A percentile compares a stretch with the other conserved stretches of the same genome.
Evolutionary conservation across 2,329 filamentous ascomycete species (phyloP).

Genomic region (Endoconidiophora polonica): DNA sequence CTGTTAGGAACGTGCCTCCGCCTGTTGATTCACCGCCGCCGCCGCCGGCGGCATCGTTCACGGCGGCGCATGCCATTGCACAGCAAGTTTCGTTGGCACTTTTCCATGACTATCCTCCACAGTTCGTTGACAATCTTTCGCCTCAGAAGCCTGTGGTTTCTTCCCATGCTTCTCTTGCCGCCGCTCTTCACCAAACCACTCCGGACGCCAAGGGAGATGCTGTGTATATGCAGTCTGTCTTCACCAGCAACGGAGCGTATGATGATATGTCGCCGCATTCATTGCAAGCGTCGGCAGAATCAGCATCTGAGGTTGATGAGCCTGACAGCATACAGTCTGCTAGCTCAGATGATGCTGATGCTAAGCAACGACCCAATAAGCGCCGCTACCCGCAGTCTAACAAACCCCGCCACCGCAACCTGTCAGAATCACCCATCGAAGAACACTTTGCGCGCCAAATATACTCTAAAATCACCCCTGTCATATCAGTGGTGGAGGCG

Average conservation of each 20-base stretch:
- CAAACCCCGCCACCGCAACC: not conserved
- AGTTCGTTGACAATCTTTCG: too few species aligned
- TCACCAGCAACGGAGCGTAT: too few species aligned
- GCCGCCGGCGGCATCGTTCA: not conserved
- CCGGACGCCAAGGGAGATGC: too few species aligned
- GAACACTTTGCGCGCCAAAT: not conserved
- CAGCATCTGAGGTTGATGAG: slow-evolving; percentile 8
- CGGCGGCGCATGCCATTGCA: not conserved
- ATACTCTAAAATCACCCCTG: not conserved
- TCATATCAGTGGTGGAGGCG: not conserved
- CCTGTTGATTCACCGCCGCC: slow-evolving; percentile 9
- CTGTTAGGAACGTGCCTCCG: not conserved
- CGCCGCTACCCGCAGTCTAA: not conserved
- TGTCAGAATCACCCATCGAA: not conserved
- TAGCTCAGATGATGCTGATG: not conserved
- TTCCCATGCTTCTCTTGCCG: too few species aligned
- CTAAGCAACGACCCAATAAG: not conserved
- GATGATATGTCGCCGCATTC: slow-evolving; percentile 1
- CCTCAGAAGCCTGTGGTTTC: too few species aligned
- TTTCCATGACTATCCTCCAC: too few species aligned
- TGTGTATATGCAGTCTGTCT: too few species aligned
- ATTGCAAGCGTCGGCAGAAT: slow-evolving; percentile 1
- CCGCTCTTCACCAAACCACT: too few species aligned
- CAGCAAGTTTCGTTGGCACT: too few species aligned
- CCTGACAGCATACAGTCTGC: slow-evolving; percentile 3